Evolutionary conservation across 441 rosid species (phyloP).

Genomic region (Syzygium syzygioides): DNA sequence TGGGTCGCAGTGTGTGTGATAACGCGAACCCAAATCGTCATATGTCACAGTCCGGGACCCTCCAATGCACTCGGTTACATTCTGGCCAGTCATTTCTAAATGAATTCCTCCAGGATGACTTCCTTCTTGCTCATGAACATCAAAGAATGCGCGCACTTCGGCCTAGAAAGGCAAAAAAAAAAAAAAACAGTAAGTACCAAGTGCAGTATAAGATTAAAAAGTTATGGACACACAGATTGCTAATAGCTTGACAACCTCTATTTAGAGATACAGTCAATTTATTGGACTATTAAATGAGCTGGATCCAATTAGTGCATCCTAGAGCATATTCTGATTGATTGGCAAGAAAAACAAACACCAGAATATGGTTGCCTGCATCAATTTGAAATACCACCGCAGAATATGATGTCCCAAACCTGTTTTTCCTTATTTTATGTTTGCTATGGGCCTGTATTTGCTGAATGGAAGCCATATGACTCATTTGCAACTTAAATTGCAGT

Average conservation of each 20-base stretch:
- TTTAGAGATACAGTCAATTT: neutral
- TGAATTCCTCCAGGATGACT: constrained; percentile 16
- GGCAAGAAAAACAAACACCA: neutral
- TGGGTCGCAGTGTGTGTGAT: constrained; percentile 17
- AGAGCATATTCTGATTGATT: neutral
- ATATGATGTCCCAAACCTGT: neutral
- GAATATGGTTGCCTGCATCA: neutral
- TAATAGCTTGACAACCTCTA: neutral
- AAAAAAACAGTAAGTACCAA: neutral
- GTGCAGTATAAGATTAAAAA: neutral
- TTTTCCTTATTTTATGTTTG: neutral
- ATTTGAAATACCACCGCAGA: neutral
- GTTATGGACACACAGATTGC: neutral
- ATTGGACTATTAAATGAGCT: neutral
- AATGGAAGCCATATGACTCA: neutral
- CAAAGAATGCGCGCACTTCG: constrained; percentile 11
- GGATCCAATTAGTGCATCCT: neutral
- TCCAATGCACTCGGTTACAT: constrained; percentile 15
- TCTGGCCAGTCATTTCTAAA: constrained; percentile 17
- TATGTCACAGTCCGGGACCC: constrained; percentile 14
- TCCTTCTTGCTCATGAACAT: constrained; percentile 17
- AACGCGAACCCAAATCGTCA: constrained; percentile 11
- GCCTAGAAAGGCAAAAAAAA: neutral
- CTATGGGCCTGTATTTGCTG: neutral
- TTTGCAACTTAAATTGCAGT: neutral